Evolutionary conservation across 176 grass and related monocot genomes (phyloP).

Genomic region (Zizania latifolia): DNA sequence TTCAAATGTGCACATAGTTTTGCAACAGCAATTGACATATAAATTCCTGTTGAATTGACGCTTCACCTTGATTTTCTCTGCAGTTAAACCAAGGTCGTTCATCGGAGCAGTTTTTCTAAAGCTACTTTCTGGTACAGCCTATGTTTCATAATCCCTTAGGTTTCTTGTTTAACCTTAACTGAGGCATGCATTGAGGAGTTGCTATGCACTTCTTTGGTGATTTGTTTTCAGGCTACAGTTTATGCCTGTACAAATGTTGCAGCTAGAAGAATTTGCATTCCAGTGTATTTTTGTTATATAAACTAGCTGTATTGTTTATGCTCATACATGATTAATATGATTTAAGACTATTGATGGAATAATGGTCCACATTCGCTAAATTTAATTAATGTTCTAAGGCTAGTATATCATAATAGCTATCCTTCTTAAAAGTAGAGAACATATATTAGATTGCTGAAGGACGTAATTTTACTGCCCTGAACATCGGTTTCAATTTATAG

Average conservation of each 20-base stretch:
- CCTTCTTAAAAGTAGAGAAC: background rate
- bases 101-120: slow-evolving; percentile 94
- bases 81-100: slow-evolving; percentile 90
- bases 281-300: background rate
- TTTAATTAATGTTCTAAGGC: slow-evolving; percentile 3
- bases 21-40: background rate
- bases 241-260: slow-evolving; percentile 4
- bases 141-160: slow-evolving; percentile 8
- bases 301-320: background rate
- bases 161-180: background rate
- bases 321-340: background rate
- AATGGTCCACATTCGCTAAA: background rate
- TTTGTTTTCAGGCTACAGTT: slow-evolving; percentile 1
- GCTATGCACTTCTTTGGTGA: background rate
- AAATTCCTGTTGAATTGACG: slow-evolving; percentile 26
- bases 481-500: too few relatives aligned
- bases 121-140: slow-evolving; percentile 71
- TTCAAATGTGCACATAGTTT: background rate
- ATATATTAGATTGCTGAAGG: background rate
- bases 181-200: background rate
- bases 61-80: slow-evolving; percentile 11
- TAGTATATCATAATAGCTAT: slow-evolving; percentile 7
- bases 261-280: background rate
- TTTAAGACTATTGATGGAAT: background rate
- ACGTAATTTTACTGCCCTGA: background rate